Evolutionary conservation across 1,139 yeast species (phyloP).

Genomic region (Zygosaccharomyces sapae): DNA sequence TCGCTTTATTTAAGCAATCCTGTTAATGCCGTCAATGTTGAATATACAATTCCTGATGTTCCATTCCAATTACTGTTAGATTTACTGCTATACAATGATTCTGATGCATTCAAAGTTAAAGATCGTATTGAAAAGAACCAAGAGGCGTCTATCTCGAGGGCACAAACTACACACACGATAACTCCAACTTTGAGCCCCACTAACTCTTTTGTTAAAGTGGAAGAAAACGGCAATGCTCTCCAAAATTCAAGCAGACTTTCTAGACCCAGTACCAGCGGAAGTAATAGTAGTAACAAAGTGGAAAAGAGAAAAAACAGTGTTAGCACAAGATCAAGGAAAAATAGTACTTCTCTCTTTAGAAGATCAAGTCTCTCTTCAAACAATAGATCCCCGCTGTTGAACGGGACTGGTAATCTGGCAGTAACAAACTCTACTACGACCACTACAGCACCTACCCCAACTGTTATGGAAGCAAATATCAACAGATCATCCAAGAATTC

Average conservation of each 20-base stretch:
- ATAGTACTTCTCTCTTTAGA: constrained; percentile 10
- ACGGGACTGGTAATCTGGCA: background rate
- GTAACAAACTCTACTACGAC: background rate
- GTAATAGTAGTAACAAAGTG: constrained; percentile 3
- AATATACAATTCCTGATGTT: constrained; percentile 20
- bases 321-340: constrained; percentile 6
- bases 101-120: constrained; percentile 15
- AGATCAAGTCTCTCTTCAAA: constrained; percentile 10
- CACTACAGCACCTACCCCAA: background rate
- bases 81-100: constrained; percentile 19
- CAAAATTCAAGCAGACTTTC: constrained; percentile 2
- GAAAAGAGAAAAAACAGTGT: constrained; percentile 5
- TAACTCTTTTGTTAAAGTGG: background rate
- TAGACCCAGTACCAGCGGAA: background rate
- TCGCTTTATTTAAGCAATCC: constrained; percentile 1
- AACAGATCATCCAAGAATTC: constrained; percentile 1
- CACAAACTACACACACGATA: background rate
- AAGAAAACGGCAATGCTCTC: background rate
- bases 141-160: constrained; percentile 6
- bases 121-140: constrained; percentile 10
- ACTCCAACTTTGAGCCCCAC: background rate
- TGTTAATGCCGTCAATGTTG: constrained; percentile 5
- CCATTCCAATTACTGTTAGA: constrained; percentile 24
- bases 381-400: background rate
- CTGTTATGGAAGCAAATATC: background rate